A percentile compares a stretch with the other conserved stretches of the same genome.
Evolutionary conservation across 148 eudicot species (phyloP).

Genomic region (Cornus controversa): DNA sequence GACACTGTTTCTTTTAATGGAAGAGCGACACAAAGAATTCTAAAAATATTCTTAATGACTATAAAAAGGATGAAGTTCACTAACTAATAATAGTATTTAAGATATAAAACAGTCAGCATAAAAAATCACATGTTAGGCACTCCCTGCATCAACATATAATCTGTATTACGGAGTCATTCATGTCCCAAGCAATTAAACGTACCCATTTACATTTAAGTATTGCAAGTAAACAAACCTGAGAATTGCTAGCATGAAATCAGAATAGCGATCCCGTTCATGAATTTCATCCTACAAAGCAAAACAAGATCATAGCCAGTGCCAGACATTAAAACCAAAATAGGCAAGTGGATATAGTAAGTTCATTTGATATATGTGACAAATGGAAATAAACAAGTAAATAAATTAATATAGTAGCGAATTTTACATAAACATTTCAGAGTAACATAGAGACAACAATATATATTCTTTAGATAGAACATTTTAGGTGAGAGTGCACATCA

Average conservation of each 20-base stretch:
- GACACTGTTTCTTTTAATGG: neutral
- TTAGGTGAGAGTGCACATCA: neutral
- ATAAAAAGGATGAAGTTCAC: neutral
- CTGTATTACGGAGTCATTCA: neutral
- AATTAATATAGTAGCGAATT: neutral
- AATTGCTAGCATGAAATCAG: slow-evolving; percentile 89
- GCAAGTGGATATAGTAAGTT: neutral
- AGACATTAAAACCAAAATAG: neutral
- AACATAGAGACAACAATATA: neutral
- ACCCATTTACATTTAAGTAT: neutral
- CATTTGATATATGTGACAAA: neutral
- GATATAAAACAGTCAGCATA: neutral
- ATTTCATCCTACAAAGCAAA: slow-evolving; percentile 79
- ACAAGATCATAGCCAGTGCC: slow-evolving; percentile 3
- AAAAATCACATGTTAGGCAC: neutral
- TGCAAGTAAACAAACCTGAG: slow-evolving; percentile 55
- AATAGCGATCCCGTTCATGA: slow-evolving; percentile 91
- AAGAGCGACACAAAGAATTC: neutral
- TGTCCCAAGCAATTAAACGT: neutral
- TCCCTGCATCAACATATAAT: neutral
- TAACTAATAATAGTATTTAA: neutral
- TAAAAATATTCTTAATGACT: neutral
- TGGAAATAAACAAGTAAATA: neutral
- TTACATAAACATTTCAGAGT: neutral
- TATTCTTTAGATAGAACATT: neutral